Evolutionary conservation across 2,329 filamentous ascomycete genomes (phyloP).

Genomic region (Lizonia empirigonia): DNA sequence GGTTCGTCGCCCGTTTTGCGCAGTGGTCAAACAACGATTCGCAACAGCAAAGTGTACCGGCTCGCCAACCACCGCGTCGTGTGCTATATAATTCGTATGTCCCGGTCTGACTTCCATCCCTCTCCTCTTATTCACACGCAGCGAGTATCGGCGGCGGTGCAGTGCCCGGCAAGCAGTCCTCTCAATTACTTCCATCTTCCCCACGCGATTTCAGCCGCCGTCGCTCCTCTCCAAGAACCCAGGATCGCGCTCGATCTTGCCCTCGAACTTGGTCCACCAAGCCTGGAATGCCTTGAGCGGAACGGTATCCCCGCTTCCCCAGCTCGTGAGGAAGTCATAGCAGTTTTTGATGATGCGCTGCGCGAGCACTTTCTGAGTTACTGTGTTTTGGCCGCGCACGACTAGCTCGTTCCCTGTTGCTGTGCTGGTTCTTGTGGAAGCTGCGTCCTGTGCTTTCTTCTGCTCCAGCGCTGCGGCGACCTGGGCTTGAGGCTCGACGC

Average conservation of each 20-base stretch:
- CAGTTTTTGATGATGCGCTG: conserved; percentile 96
- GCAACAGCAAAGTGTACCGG: too few relatives aligned
- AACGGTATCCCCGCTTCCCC: conserved; percentile 80
- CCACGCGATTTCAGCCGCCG: conserved; percentile 51
- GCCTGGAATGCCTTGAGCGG: conserved; percentile 95
- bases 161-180: too few relatives aligned
- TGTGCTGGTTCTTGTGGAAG: conserved; percentile 29
- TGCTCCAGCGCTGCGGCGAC: conserved; percentile 72
- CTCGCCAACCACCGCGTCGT: too few relatives aligned
- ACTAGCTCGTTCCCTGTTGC: conserved; percentile 42
- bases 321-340: conserved; percentile 93
- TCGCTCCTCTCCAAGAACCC: conserved; percentile 81
- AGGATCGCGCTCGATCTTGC: conserved; percentile 81
- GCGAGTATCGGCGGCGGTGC: too few relatives aligned
- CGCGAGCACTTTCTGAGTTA: conserved; percentile 72
- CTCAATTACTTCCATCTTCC: too few relatives aligned
- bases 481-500: conserved; percentile 75
- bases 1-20: too few relatives aligned
- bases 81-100: too few relatives aligned
- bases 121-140: too few relatives aligned
- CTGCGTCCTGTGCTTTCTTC: conserved; percentile 53
- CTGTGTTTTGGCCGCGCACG: conserved; percentile 46
- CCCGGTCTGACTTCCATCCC: too few relatives aligned
- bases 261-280: conserved; percentile 98
- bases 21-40: too few relatives aligned